Conservation (phyloP, 2,329 filamentous ascomycete species). For the Golovinomyces cichoracearum region DNA sequence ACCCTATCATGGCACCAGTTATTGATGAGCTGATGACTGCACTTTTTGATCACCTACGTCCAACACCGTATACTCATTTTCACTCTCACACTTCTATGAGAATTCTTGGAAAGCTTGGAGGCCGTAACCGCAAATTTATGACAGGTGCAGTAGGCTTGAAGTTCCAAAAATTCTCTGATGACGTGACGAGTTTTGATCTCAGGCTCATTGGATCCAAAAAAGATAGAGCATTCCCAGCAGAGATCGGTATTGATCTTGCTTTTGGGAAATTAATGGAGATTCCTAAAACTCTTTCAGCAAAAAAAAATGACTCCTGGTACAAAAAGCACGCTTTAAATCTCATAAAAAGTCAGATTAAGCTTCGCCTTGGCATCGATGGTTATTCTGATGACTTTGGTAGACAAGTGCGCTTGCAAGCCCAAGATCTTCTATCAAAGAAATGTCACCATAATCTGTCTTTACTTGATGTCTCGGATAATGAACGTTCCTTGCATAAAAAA, state of each 20-base stretch:
- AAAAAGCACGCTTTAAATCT: conserved; percentile 80
- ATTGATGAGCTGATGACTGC: conserved; percentile 98
- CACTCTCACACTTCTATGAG: conserved; percentile 94
- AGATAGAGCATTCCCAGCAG: conserved; percentile 65
- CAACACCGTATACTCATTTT: conserved; percentile 87
- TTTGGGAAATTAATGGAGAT: conserved; percentile 67
- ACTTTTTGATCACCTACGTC: conserved; percentile 81
- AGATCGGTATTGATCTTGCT: conserved; percentile 67
- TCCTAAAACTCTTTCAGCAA: conserved; percentile 33
- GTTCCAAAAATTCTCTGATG: conserved; percentile 68
- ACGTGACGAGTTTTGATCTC: conserved; percentile 65
- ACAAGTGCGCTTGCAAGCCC: conserved; percentile 63
- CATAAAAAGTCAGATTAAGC: conserved; percentile 67
- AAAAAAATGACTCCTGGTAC: conserved; percentile 47
- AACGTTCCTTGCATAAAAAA: conserved; percentile 69
- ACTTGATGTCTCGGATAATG: conserved; percentile 50
- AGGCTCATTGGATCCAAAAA: conserved; percentile 71
- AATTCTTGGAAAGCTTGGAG: conserved; percentile 86
- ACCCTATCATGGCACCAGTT: conserved; percentile 96
- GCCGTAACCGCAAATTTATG: conserved; percentile 84
- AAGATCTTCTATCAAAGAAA: conserved; percentile 53
- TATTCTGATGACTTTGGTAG: conserved; percentile 73
- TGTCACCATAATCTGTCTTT: conserved; percentile 42
- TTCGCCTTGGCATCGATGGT: conserved; percentile 66
- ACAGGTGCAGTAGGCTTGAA: conserved; percentile 64